Evolutionary conservation across 495 filamentous ascomycete species (phyloP), one percentile per base, ranked within the genome.

Genomic region (Podospora appendiculata): DNA sequence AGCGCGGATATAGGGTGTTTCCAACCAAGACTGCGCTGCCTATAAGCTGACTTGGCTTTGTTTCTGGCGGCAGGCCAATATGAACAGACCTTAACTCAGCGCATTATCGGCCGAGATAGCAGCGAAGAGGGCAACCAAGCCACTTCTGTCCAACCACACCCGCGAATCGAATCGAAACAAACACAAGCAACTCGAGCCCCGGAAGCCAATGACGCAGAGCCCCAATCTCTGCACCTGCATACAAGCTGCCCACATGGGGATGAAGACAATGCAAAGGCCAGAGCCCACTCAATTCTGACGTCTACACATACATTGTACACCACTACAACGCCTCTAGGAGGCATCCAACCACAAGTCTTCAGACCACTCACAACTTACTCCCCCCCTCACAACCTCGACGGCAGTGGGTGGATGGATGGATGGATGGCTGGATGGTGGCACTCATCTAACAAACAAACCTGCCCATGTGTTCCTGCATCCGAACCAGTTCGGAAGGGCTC

Each of bases 21-120:
- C 25, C 25, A 25, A 25, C 25, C 25, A 25, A 25, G 25, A 5
- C 25, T 25, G 25, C 25, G 25, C 25, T 25, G 25, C 25, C 12
- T 35, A n/a, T 45, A n/a, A 9, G 40, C 19, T 47, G 41, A n/a
- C 47, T 14, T 45, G 17, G 34, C 17, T 44, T 44, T 59, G 54
- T 46, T 54, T 51, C 48, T 32, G 41, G 41, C 59, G 59, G 62
- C 53, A 58, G 16, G 25, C 41, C 58, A 58, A 62, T 58, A 56
- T 60, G 50, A 47, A 44, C 36, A 43, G 41, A 0, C 55, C 64
- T 62, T 64, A 67, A 43, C 43, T 58, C 59, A 51, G 55, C 36
- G 48, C 56, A 64, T 56, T 62, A 64, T 62, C 55, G 61, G 64
- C 64, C 64, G 61, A 67, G 59, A 62, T 58, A 67, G 59, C 57